phyloP scores from a whole-genome alignment of 768 basidiomycete species.

The Leccinellum rugosiceps region DNA sequence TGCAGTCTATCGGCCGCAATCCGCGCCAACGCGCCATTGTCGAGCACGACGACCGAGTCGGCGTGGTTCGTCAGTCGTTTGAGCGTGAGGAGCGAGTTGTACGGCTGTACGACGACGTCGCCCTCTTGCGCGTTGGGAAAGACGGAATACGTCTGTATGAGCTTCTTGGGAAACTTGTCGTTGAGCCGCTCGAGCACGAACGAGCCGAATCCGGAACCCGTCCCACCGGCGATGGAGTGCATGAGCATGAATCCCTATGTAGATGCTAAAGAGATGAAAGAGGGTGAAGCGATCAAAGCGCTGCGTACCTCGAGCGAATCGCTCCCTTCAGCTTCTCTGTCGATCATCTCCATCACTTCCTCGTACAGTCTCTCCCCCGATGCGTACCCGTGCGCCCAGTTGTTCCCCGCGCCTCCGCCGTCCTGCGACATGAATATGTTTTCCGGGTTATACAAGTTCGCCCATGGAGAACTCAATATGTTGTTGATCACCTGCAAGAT shows the following conservation, averaged over 20 bases:
- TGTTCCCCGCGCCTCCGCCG: constrained; percentile 99
- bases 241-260: constrained; percentile 95
- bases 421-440: constrained; percentile 96
- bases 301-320: constrained; percentile 85
- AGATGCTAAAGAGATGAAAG: neutral
- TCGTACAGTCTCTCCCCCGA: constrained; percentile 91
- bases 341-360: constrained; percentile 98
- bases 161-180: constrained; percentile 98
- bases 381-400: constrained; percentile 95
- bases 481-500: constrained; percentile 85
- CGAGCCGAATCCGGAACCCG: constrained; percentile 97
- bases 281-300: no score
- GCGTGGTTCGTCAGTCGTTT: constrained; percentile 95
- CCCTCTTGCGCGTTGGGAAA: constrained; percentile 93
- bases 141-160: constrained; percentile 98
- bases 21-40: constrained; percentile 90
- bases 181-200: constrained; percentile 94
- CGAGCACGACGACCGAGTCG: constrained; percentile 95
- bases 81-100: constrained; percentile 91
- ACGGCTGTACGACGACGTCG: constrained; percentile 98
- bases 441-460: constrained; percentile 90
- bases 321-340: constrained; percentile 96
- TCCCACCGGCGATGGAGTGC: constrained; percentile 98
- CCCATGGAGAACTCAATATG: constrained; percentile 85
- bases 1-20: constrained; percentile 93